Base-by-base conservation (phyloP, 805 yeast genomes). In the Ascoidea rubescens region DNA sequence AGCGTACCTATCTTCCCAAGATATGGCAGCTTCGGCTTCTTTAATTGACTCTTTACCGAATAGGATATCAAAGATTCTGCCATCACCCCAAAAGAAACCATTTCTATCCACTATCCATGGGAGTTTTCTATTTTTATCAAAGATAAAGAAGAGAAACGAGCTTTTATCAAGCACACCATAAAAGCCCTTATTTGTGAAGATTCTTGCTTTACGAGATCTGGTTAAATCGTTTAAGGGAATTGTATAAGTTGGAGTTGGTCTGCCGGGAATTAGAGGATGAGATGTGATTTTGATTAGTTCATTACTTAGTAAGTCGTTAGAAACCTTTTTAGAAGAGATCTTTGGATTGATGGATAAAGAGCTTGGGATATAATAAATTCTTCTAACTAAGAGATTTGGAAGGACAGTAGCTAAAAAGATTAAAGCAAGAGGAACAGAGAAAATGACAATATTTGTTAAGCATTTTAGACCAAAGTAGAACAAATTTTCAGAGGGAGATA, bases 11-110 rank as follows among this genome's bases (percentile, higher is more conserved):
- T 75, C 82, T 62, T 82, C 83, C 62, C 80, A 73, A 14, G 80
- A 75, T 53, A 80, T 65, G 8, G 87, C 88, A 49, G 75, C 77
- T 63, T 86, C 91, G 3, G 93, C 90, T 54, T 77, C 82, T 16
- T 80, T 83, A n/a, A 86, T 63, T 1, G 85, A 67, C 62, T 86
- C 93, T 61, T 84, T 82, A 28, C 95, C 93, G 59, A 87, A 84
- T n/a, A 87, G 60, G 51, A 79, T 75, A 64, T 87, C 96, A 66
- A 82, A 84, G 1, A 87, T 84, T 54, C 96, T 72, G 14, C 95
- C 96, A 64, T 87, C 95, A 42, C 93, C 90, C 95, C 95, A 87
- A 68, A 85, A 87, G 72, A 88, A 87, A 10, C 95, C 96, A 59
- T 80, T 82, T 57, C 96, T 72, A 62, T 87, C 96, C 17, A 86